Evolutionary conservation across 176 grass and related monocot species (phyloP), one percentile per base, ranked within the genome.

Genomic region (Aegilops umbellulata): DNA sequence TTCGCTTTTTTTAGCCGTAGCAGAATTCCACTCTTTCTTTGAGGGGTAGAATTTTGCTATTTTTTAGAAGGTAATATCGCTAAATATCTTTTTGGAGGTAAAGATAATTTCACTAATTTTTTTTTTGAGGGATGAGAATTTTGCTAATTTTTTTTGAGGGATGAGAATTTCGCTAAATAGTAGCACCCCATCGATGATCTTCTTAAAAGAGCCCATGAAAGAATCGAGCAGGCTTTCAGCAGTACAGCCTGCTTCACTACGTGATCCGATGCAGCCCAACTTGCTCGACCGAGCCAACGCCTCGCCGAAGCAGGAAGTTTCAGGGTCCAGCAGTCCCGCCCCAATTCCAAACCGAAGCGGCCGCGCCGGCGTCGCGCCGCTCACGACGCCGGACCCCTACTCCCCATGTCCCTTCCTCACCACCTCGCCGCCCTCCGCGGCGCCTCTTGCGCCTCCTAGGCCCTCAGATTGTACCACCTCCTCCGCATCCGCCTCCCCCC

Each of bases 381-480:
- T 24, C 58, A 36, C 5, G 19, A 16, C 80, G 34, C 51, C 24
- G 29, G 27, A 23, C 13, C 61, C 6, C 2, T 10, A 27, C 72
- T 53, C 27, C 25, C 31, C 57, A 79, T 90, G 89, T 46, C 57
- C 74, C 84, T 42, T 78, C 20, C 72, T 2, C 72, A 49, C 14
- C 63, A 10, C 29, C 36, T 73, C 65, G n/a, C 79, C 79, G 51
- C 72, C 41, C 79, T 90, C 72, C 75, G 64, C 65, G 60, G 17
- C 19, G 63, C 73, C 6, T 8, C 77, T 73, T 77, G 71, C 36
- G 42, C 44, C 30, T 51, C 58, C 42, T 42, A 74, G 20, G 67
- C 65, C n/a, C 75, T 90, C 58, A 82, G 36, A 4, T 5, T 93
- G 6, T 85, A 84, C 67, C 74, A 42, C 74, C 72, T 73, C 35